Percentiles rank a stretch among this genome's conserved stretches.
Conservation (phyloP, 306 rosid species). For the Castanea sativa region DNA sequence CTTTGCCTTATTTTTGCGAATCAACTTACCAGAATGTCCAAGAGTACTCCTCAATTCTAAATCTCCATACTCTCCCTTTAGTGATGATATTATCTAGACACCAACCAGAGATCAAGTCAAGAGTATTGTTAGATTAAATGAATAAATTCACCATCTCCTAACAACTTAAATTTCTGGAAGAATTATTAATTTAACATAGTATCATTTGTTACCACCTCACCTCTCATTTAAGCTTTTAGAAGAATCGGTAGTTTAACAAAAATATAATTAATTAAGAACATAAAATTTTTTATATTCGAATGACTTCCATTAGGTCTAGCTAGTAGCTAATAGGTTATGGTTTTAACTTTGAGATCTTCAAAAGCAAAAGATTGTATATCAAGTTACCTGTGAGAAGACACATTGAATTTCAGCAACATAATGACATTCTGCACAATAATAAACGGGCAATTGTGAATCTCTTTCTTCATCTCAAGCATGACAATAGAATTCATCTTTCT, state of each 20-base stretch:
- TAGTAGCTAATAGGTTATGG: too few species aligned
- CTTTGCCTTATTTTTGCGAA: too few species aligned
- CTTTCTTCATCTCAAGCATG: constrained; percentile 9
- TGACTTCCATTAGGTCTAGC: too few species aligned
- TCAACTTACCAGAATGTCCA: not conserved
- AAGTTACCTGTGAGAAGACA: not conserved
- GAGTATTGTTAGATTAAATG: not conserved
- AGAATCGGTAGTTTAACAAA: not conserved
- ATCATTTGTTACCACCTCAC: too few species aligned
- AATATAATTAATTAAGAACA: too few species aligned
- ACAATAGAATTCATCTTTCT: not conserved
- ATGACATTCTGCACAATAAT: not conserved
- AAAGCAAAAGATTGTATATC: too few species aligned
- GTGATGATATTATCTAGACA: not conserved
- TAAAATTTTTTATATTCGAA: too few species aligned
- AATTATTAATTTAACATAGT: too few species aligned
- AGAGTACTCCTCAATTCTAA: not conserved
- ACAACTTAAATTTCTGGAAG: too few species aligned
- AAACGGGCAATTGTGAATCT: not conserved
- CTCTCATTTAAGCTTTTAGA: too few species aligned
- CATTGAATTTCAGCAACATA: constrained; percentile 3
- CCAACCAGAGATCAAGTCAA: not conserved
- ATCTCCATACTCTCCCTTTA: not conserved
- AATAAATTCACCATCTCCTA: too few species aligned
- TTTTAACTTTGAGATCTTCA: too few species aligned